Percentiles rank a stretch among this genome's conserved stretches.
These are phyloP conservation scores for Globisporangium takayamanum DNA, from an alignment of 352 stramenopile genomes.

Conservation along the genomic window DNA sequence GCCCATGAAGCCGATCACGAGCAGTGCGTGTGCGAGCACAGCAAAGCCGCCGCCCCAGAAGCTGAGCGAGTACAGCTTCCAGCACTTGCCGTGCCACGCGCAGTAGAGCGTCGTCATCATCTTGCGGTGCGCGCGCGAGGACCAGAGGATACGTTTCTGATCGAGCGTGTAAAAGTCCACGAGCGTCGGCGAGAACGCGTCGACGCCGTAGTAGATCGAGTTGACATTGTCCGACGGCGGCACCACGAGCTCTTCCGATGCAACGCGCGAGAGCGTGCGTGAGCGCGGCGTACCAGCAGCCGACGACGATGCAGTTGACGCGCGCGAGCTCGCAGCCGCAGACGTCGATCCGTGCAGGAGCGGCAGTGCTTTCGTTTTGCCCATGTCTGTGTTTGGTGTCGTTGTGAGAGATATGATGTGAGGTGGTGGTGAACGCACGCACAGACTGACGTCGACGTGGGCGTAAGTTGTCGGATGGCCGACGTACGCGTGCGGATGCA, in stretches of 20 bases:
- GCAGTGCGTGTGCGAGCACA: slow-evolving; percentile 48
- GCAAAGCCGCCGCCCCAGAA: slow-evolving; percentile 60
- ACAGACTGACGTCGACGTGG: not conserved
- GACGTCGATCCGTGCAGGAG: slow-evolving; percentile 39
- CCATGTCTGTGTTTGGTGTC: not conserved
- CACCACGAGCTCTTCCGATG: slow-evolving; percentile 79
- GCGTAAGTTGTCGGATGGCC: not conserved
- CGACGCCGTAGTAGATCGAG: slow-evolving; percentile 83
- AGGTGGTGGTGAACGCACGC: too few relatives aligned
- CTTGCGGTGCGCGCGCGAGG: slow-evolving; percentile 79
- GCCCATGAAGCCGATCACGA: slow-evolving; percentile 50
- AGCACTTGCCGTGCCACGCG: slow-evolving; percentile 60
- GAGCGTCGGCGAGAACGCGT: slow-evolving; percentile 81
- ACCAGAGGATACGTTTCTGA: slow-evolving; percentile 85
- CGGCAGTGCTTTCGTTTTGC: slow-evolving; percentile 36
- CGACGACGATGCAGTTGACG: slow-evolving; percentile 35
- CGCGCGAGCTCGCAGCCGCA: slow-evolving; percentile 35
- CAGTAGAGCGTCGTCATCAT: slow-evolving; percentile 85
- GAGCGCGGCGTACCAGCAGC: slow-evolving; percentile 5
- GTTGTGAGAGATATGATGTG: not conserved
- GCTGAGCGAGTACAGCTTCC: slow-evolving; percentile 70
- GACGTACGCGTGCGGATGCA: not conserved
- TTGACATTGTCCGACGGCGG: slow-evolving; percentile 62
- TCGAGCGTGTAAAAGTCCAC: slow-evolving; percentile 83
- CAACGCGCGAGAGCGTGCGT: slow-evolving; percentile 32